phyloP scores from a whole-genome alignment of 2,329 filamentous ascomycete genomes.

The Curvularia sp. region DNA sequence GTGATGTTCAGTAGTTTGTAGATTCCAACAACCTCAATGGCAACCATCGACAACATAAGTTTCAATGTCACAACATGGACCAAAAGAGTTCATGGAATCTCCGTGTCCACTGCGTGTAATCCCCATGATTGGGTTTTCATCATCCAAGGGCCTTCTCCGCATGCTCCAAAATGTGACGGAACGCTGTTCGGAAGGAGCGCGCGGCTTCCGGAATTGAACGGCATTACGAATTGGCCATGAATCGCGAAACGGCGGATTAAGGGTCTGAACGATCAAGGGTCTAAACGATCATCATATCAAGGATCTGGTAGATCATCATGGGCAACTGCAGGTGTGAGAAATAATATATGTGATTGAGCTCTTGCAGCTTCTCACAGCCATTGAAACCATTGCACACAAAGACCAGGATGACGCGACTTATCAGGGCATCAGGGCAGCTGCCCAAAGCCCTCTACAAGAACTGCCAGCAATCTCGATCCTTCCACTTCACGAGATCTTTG shows the following conservation, averaged over 20 bases:
- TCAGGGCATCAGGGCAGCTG: background rate
- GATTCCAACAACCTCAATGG: background rate
- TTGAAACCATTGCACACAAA: background rate
- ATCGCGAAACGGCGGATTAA: background rate
- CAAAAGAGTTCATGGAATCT: background rate
- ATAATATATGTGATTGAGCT: background rate
- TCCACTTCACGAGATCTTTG: background rate
- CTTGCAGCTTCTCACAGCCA: background rate
- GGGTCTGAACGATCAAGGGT: background rate
- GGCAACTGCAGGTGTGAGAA: background rate
- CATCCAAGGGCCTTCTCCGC: background rate
- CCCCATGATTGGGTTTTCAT: background rate
- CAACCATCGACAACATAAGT: background rate
- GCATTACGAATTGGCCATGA: background rate
- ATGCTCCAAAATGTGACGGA: background rate
- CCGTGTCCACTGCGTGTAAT: background rate
- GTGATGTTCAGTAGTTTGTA: background rate
- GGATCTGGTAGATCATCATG: background rate
- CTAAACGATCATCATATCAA: background rate
- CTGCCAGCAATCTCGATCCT: background rate
- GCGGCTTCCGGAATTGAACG: background rate
- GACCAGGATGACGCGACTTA: background rate
- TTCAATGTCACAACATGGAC: background rate
- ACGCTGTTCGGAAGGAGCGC: background rate
- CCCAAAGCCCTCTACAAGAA: background rate